Evolutionary conservation across 106 monocot genomes (phyloP).

Genomic region (Chionographis japonica): DNA sequence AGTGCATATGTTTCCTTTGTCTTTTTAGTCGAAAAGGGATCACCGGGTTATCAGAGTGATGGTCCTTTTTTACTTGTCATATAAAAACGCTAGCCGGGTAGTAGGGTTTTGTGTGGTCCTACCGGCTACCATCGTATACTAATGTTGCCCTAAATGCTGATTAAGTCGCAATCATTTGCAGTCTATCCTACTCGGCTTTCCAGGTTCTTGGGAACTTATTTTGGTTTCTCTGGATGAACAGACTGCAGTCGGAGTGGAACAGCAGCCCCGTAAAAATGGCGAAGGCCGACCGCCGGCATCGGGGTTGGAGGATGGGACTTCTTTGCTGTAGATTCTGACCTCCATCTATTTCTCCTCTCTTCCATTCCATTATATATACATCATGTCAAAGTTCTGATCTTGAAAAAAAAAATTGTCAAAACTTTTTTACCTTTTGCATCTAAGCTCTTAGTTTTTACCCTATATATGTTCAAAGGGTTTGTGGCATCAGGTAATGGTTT

Average conservation of each 20-base stretch:
- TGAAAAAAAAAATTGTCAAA: no score
- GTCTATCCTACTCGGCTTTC: no score
- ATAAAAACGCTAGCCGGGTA: no score
- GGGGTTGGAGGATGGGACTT: slow-evolving; percentile 35
- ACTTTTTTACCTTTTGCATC: neutral
- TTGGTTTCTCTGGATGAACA: slow-evolving; percentile 11
- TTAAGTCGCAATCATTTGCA: no score
- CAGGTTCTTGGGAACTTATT: neutral
- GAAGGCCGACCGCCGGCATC: slow-evolving; percentile 45
- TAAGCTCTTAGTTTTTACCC: neutral
- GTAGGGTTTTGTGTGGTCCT: no score
- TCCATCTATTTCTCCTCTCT: neutral
- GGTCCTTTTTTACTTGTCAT: no score
- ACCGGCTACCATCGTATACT: no score
- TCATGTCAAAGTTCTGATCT: no score
- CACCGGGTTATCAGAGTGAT: no score
- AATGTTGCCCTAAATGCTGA: no score
- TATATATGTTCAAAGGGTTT: slow-evolving; percentile 3
- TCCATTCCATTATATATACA: neutral
- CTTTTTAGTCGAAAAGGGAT: no score
- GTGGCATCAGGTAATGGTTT: slow-evolving; percentile 1
- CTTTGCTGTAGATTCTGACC: slow-evolving; percentile 74
- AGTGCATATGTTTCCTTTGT: no score
- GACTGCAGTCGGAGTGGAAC: slow-evolving; percentile 69
- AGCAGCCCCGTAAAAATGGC: slow-evolving; percentile 81